Percentiles rank a stretch among this genome's conserved stretches.
These are phyloP conservation scores for Podosphaera leucotricha DNA, from an alignment of 2,329 filamentous ascomycete species.

Conservation along the genomic window DNA sequence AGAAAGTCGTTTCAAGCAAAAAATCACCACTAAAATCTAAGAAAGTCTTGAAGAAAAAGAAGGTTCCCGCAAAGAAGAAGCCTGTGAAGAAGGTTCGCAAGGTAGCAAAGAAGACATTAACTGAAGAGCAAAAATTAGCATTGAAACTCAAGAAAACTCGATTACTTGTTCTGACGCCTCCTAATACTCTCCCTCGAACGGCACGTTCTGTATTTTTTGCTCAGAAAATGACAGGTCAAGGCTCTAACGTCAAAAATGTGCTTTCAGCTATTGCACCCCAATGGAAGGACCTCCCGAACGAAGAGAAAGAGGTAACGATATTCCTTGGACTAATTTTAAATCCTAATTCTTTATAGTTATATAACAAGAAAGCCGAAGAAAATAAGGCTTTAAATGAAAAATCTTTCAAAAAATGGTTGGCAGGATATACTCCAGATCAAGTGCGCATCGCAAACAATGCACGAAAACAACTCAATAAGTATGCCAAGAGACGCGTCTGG, in stretches of 20 bases:
- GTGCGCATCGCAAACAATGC: constrained; percentile 36
- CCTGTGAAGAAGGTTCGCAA: constrained; percentile 5
- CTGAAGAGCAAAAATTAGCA: constrained; percentile 9
- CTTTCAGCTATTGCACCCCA: not conserved
- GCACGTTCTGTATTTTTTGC: constrained; percentile 5
- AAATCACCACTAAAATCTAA: constrained; percentile 14
- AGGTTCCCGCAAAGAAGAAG: constrained; percentile 10
- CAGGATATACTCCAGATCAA: constrained; percentile 27
- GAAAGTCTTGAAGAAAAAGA: constrained; percentile 9
- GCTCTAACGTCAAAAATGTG: not conserved
- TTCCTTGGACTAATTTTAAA: not conserved
- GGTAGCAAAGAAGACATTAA: constrained; percentile 10
- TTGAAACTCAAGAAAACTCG: not conserved
- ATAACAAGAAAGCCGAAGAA: constrained; percentile 25
- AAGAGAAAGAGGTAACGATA: constrained; percentile 17
- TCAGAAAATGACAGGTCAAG: not conserved
- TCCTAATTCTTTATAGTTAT: constrained; percentile 20
- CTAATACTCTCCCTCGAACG: constrained; percentile 16
- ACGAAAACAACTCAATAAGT: constrained; percentile 16
- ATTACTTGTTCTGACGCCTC: constrained; percentile 9
- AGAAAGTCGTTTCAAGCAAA: constrained; percentile 5
- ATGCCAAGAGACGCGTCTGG: constrained; percentile 15
- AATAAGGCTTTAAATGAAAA: constrained; percentile 21
- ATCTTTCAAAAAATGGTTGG: constrained; percentile 29
- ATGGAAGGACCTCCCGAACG: constrained; percentile 8